Percentiles rank a stretch among this genome's conserved stretches.
These are phyloP conservation scores for Populus simonii DNA, from an alignment of 345 rosid genomes.

Conservation along the genomic window DNA sequence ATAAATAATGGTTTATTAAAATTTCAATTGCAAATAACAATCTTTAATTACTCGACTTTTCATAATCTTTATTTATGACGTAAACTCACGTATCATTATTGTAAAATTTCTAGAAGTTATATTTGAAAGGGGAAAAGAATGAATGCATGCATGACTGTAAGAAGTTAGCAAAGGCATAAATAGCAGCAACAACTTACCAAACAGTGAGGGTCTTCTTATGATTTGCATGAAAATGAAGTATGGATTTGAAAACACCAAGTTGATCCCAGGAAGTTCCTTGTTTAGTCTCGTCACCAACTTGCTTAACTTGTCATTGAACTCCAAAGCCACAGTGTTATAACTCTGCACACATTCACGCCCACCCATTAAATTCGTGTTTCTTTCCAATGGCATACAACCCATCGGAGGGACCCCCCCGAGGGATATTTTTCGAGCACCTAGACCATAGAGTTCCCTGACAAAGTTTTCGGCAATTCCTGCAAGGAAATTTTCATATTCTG, in stretches of 20 bases:
- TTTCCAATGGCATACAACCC: constrained; percentile 74
- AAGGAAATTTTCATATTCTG: constrained; percentile 47
- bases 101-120: too few species aligned
- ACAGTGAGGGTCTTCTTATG: constrained; percentile 32
- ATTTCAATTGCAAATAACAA: too few species aligned
- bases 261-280: constrained; percentile 45
- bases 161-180: not conserved
- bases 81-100: too few species aligned
- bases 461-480: constrained; percentile 35
- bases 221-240: constrained; percentile 39
- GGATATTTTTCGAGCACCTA: constrained; percentile 55
- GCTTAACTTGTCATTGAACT: constrained; percentile 46
- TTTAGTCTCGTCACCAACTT: constrained; percentile 35
- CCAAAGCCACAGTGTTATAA: constrained; percentile 47
- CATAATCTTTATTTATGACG: too few species aligned
- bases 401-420: constrained; percentile 59
- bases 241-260: constrained; percentile 31
- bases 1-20: too few species aligned
- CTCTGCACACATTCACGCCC: constrained; percentile 27
- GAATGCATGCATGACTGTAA: too few species aligned
- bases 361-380: constrained; percentile 41
- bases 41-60: too few species aligned
- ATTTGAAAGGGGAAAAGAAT: too few species aligned
- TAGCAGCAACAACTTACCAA: constrained; percentile 29
- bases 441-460: constrained; percentile 31